Evolutionary conservation across 208 protist genomes (phyloP).

Genomic region (Leishmania aethiopica): DNA sequence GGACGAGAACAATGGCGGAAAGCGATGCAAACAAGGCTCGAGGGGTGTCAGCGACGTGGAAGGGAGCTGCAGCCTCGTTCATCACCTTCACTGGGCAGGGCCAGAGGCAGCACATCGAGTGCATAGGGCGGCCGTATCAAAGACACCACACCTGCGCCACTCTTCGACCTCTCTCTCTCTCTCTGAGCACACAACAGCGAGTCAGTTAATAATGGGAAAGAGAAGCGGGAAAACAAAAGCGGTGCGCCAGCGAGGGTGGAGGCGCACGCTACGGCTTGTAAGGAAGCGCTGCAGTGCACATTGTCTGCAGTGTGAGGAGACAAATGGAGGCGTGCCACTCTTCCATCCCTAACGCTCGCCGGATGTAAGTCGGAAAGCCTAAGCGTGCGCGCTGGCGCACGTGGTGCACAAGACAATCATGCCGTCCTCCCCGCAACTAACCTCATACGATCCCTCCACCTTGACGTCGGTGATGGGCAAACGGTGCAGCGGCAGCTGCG

Average conservation of each 20-base stretch:
- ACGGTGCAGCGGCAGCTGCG: slow-evolving; percentile 54
- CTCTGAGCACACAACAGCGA: not conserved
- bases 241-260: not conserved
- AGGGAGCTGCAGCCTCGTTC: not conserved
- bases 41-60: not conserved
- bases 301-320: not conserved
- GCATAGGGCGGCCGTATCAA: not conserved
- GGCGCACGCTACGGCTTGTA: not conserved
- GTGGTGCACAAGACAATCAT: slow-evolving; percentile 57
- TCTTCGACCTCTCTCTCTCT: no score
- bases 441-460: slow-evolving; percentile 61
- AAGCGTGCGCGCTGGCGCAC: slow-evolving; percentile 15
- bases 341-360: not conserved
- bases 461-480: slow-evolving; percentile 66
- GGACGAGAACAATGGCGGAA: not conserved
- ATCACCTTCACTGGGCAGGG: not conserved
- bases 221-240: not conserved
- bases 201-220: not conserved
- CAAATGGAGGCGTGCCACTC: no score
- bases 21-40: not conserved
- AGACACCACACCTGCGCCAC: not conserved
- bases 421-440: slow-evolving; percentile 74
- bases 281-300: not conserved
- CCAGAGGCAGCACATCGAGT: not conserved
- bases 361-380: not conserved